A percentile compares a stretch with the other conserved stretches of the same genome.
phyloP scores from a whole-genome alignment of 306 rosid genomes.

The Rubus idaeus region DNA sequence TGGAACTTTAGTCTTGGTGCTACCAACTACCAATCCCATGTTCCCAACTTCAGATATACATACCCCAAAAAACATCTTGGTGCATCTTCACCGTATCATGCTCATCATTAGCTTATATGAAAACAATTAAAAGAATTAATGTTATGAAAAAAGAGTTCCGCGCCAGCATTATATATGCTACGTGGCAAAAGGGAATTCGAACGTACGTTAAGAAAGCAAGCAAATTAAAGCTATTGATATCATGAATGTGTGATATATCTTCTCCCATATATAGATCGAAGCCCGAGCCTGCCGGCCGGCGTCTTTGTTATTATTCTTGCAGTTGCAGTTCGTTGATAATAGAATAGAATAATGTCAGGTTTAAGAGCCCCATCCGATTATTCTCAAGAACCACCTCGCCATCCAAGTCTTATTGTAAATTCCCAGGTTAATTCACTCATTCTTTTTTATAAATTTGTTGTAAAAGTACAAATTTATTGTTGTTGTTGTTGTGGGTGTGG shows the following conservation, averaged over 20 bases:
- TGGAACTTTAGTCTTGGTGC: neutral
- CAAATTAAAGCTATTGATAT: neutral
- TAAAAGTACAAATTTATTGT: neutral
- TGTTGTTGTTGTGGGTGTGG: too few species aligned
- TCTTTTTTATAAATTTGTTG: too few species aligned
- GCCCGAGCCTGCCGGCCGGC: too few species aligned
- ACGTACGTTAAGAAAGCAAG: neutral
- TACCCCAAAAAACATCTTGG: too few species aligned
- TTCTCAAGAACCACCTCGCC: constrained; percentile 5
- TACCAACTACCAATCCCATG: neutral
- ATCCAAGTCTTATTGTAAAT: constrained; percentile 12
- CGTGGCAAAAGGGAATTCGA: neutral
- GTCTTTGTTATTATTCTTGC: neutral
- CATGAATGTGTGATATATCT: neutral
- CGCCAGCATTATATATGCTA: neutral
- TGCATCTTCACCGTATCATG: too few species aligned
- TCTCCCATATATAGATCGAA: neutral
- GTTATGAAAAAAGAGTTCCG: too few species aligned
- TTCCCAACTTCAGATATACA: too few species aligned
- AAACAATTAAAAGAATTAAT: too few species aligned
- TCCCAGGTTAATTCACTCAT: neutral
- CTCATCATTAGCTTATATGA: too few species aligned
- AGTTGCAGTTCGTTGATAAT: neutral
- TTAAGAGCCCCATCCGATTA: constrained; percentile 8
- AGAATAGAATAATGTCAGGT: neutral